Percentiles rank a stretch among this genome's conserved stretches.
phyloP scores from a whole-genome alignment of 768 basidiomycete species.

The Flagelloscypha sp. region DNA sequence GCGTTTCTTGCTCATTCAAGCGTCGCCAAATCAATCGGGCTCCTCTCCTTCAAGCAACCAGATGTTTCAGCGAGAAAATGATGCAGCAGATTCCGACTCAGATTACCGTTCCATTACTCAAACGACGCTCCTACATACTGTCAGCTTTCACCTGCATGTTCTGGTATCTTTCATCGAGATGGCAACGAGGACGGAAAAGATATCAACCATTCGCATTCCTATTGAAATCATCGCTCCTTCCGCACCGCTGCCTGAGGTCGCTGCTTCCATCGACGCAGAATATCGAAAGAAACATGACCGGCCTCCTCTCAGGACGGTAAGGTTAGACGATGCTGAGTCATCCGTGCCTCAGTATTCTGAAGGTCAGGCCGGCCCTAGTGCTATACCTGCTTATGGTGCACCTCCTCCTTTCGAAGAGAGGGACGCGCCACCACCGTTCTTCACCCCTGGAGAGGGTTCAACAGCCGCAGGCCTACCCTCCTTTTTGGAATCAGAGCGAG shows the following conservation, averaged over 20 bases:
- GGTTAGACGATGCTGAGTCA: conserved; percentile 57
- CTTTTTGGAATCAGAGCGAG: conserved; percentile 74
- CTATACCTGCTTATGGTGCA: conserved; percentile 47
- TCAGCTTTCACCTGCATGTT: conserved; percentile 69
- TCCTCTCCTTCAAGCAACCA: conserved; percentile 43
- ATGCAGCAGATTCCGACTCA: no score
- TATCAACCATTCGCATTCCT: conserved; percentile 59
- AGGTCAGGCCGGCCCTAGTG: conserved; percentile 72
- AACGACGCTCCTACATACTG: conserved; percentile 72
- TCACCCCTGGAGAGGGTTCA: conserved; percentile 48
- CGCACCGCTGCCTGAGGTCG: conserved; percentile 73
- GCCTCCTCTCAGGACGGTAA: conserved; percentile 63
- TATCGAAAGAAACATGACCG: conserved; percentile 86
- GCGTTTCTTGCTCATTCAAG: conserved; percentile 73
- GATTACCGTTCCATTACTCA: conserved; percentile 76
- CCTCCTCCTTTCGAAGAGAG: conserved; percentile 84
- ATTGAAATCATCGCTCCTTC: conserved; percentile 64
- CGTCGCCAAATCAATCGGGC: conserved; percentile 34
- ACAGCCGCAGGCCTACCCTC: conserved; percentile 56
- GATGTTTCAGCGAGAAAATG: conserved; percentile 39
- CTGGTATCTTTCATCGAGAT: conserved; percentile 73
- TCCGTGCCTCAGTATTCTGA: conserved; percentile 59
- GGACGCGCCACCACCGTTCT: conserved; percentile 73
- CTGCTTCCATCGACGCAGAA: conserved; percentile 60
- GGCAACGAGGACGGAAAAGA: conserved; percentile 56